A percentile compares a stretch with the other conserved stretches of the same genome.
Evolutionary conservation across 1,284 basidiomycete genomes (phyloP).

Genomic region (Naganishia sp.): DNA sequence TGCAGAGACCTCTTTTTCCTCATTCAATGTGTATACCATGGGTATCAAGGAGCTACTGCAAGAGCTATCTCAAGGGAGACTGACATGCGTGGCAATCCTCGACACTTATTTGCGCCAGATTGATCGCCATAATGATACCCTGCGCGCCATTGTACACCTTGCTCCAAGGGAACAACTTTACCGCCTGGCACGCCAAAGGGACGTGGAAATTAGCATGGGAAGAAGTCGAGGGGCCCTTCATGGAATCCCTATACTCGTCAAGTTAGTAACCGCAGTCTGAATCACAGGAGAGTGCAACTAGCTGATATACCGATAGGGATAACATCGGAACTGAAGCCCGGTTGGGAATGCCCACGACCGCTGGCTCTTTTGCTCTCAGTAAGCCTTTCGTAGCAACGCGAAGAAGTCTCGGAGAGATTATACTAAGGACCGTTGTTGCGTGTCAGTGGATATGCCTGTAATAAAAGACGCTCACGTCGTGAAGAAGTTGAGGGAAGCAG

Average conservation of each 20-base stretch:
- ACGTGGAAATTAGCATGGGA: conserved; percentile 17
- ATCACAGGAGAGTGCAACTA: neutral
- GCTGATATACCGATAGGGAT: conserved; percentile 7
- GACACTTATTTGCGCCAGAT: conserved; percentile 22
- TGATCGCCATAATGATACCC: conserved; percentile 25
- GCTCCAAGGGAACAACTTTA: conserved; percentile 21
- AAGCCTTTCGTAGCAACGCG: neutral
- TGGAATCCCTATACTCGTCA: conserved; percentile 28
- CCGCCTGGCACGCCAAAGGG: conserved; percentile 12
- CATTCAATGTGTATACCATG: conserved; percentile 23
- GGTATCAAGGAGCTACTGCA: conserved; percentile 8
- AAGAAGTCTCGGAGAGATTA: neutral
- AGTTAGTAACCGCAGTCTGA: conserved; percentile 2
- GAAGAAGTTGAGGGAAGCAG: conserved; percentile 28
- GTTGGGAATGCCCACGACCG: conserved; percentile 28
- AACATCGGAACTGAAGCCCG: conserved; percentile 27
- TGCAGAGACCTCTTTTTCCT: neutral
- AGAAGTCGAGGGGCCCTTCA: conserved; percentile 19
- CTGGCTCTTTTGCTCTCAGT: conserved; percentile 34
- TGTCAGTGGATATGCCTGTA: conserved; percentile 32
- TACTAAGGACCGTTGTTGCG: neutral
- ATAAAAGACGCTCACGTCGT: conserved; percentile 30
- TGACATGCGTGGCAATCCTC: conserved; percentile 13
- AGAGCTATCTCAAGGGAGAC: neutral
- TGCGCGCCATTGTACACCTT: conserved; percentile 23